Evolutionary conservation across 202 grass and related monocot genomes (phyloP), one percentile per base, ranked within the genome.

Genomic region (Elaeis oleifera): DNA sequence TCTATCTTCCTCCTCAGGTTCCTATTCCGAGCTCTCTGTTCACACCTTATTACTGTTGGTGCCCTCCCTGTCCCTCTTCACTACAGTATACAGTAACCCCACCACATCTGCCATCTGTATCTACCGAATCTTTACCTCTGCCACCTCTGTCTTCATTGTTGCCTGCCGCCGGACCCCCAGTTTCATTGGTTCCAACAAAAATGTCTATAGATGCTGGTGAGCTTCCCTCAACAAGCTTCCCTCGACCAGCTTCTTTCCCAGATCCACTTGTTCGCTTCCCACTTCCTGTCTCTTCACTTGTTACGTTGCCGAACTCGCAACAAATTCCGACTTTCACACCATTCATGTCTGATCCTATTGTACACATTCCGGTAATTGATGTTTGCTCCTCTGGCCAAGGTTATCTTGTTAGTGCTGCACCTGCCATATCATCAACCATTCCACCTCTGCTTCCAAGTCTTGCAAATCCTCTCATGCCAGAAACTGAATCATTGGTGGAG

Each of bases 31-130:
- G 81, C 50, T 80, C 81, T 55, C 60, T 70, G 4, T 90, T 92
- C 59, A 89, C 86, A 73, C 88, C 92, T 61, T 90, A 89, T 67
- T 97, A 97, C 48, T 97, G 92, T 77, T 92, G 84, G 92, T 97
- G 92, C 56, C 92, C 82, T 20, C 85, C 89, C 19, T 73, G 82
- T 53, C 84, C 81, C 53, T 86, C 90, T 32, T 78, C 79, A 48
- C 63, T 95, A 49, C 36, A 44, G 60, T 91, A 85, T 55, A 61
- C 55, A 25, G 68, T 88, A 21, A 70, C 61, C 11, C 71, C 84
- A 18, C 61, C 78, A 18, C 67, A 76, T 31, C 74, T 79, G 60
- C 71, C 74, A 29, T 54, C 69, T 59, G 66, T 63, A 69, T 67
- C 84, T 77, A 31, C 74, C 49, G 88, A 89, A 65, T 48, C 60